Evolutionary conservation across 129 eudicot genomes (phyloP).

Genomic region (carrot (Daucus carota)): DNA sequence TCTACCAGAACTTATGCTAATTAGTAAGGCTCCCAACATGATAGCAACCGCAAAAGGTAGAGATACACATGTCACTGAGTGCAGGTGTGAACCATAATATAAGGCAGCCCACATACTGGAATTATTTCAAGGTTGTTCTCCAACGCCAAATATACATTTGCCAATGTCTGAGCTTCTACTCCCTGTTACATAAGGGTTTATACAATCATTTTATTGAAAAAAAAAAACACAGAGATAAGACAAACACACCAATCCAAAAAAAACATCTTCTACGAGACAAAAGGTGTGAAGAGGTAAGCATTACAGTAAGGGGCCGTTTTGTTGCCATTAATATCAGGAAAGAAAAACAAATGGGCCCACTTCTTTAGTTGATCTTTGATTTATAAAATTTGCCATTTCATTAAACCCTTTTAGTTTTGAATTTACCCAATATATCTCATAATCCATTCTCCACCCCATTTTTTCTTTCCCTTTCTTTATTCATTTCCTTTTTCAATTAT

Average conservation of each 20-base stretch:
- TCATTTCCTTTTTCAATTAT: no score
- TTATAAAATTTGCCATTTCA: no score
- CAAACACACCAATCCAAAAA: not conserved
- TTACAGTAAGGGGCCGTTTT: no score
- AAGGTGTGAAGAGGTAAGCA: not conserved
- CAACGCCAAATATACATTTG: conserved; percentile 95
- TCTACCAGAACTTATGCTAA: not conserved
- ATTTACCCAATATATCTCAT: no score
- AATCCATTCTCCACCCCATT: no score
- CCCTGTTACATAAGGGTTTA: conserved; percentile 53
- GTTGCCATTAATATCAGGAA: no score
- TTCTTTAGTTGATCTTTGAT: no score
- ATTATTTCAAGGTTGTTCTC: conserved; percentile 96
- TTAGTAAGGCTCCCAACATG: not conserved
- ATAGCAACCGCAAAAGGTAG: not conserved
- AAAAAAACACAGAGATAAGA: not conserved
- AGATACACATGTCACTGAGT: not conserved
- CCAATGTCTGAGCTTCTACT: conserved; percentile 95
- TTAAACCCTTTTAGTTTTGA: no score
- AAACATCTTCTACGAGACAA: not conserved
- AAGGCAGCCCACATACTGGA: conserved; percentile 58
- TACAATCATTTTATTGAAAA: not conserved
- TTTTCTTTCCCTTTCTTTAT: no score
- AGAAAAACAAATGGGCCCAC: no score
- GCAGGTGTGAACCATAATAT: conserved; percentile 1